These are phyloP conservation scores for Boletus pseudo-olivaceus DNA, from an alignment of 768 basidiomycete species.

Conservation along the genomic window DNA sequence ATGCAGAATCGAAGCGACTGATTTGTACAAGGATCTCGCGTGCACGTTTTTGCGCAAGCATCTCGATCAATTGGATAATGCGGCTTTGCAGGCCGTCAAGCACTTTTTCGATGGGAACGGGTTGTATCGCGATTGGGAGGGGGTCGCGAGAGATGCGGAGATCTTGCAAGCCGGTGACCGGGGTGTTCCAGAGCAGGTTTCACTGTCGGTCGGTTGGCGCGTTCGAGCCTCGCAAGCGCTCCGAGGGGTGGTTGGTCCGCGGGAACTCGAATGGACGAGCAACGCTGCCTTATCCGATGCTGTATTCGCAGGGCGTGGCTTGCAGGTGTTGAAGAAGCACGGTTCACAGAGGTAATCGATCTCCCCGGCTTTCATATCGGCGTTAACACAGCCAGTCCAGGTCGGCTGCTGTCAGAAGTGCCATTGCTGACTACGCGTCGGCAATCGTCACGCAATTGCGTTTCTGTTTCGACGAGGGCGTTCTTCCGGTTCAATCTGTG, in stretches of 20 bases:
- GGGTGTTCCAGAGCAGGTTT: not conserved
- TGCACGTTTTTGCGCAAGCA: conserved; percentile 31
- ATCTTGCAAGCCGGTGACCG: not conserved
- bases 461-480: conserved; percentile 2
- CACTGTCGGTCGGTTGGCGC: conserved; percentile 17
- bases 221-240: conserved; percentile 27
- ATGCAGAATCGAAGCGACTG: conserved; percentile 1
- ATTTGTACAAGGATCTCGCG: conserved; percentile 20
- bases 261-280: conserved; percentile 53
- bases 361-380: not conserved
- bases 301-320: conserved; percentile 40
- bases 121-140: conserved; percentile 12
- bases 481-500: conserved; percentile 30
- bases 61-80: conserved; percentile 28
- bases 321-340: conserved; percentile 42
- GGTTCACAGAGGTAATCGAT: conserved; percentile 40
- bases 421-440: conserved; percentile 22
- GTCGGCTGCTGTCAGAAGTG: conserved; percentile 13
- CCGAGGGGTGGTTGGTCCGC: conserved; percentile 42
- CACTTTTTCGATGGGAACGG: conserved; percentile 18
- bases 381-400: conserved; percentile 11
- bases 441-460: conserved; percentile 13
- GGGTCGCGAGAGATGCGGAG: conserved; percentile 14
- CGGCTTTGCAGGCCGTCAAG: conserved; percentile 21
- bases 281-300: conserved; percentile 41